phyloP scores from a whole-genome alignment of 192 early-diverging fungal species.

The Mortierella alpina region DNA sequence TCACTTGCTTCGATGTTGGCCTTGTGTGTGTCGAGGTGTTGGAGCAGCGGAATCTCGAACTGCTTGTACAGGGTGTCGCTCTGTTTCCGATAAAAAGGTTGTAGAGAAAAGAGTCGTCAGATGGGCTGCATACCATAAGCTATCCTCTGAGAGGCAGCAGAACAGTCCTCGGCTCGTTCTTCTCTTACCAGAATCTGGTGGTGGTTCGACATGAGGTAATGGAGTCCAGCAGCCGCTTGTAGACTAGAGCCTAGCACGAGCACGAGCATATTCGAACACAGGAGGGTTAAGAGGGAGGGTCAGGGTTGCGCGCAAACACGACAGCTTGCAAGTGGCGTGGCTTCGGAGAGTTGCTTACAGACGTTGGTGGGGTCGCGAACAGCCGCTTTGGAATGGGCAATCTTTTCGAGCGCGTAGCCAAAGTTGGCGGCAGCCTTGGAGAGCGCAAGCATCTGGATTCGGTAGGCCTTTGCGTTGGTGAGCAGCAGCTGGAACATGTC shows the following conservation, averaged over 20 bases:
- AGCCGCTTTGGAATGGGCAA: slow-evolving; percentile 58
- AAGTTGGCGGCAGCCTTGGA: slow-evolving; percentile 60
- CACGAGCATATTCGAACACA: background rate
- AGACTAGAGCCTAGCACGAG: slow-evolving; percentile 48
- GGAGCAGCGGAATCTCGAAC: slow-evolving; percentile 59
- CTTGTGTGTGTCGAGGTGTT: slow-evolving; percentile 60
- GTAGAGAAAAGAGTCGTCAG: background rate
- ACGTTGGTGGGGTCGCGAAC: slow-evolving; percentile 45
- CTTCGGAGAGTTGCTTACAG: slow-evolving; percentile 12
- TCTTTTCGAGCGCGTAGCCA: slow-evolving; percentile 58
- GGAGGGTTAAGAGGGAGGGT: background rate
- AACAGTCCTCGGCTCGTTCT: background rate
- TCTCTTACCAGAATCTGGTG: slow-evolving; percentile 63
- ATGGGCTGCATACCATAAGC: background rate
- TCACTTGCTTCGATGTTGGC: slow-evolving; percentile 54
- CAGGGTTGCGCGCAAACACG: background rate
- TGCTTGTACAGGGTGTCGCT: slow-evolving; percentile 57
- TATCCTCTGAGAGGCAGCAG: background rate
- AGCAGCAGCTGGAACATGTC: slow-evolving; percentile 53
- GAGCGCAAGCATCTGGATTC: slow-evolving; percentile 57
- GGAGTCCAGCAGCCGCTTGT: slow-evolving; percentile 62
- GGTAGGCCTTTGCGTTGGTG: slow-evolving; percentile 56
- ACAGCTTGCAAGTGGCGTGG: background rate
- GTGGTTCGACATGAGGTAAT: slow-evolving; percentile 65
- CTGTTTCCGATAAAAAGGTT: slow-evolving; percentile 14